Percentiles rank a stretch among this genome's conserved stretches.
Evolutionary conservation across 352 stramenopile genomes (phyloP).

Genomic region (Globisporangium middletonii): DNA sequence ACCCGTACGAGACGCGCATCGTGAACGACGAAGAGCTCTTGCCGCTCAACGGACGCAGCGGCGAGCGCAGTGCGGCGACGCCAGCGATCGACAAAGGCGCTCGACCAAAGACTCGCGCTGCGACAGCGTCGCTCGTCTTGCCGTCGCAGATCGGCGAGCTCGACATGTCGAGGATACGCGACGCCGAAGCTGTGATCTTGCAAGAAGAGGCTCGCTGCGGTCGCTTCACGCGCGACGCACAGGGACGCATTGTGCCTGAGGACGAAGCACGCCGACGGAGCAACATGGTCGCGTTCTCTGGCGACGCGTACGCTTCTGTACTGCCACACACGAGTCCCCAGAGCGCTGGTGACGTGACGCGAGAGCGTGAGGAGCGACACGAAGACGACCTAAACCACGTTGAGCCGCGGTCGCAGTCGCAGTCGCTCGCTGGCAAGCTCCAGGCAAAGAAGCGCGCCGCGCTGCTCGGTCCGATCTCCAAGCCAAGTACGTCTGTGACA

Average conservation of each 20-base stretch:
- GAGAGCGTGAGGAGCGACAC: conserved; percentile 2
- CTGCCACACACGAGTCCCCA: background rate
- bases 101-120: conserved; percentile 8
- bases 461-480: conserved; percentile 62
- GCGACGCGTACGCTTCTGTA: conserved; percentile 29
- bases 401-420: background rate
- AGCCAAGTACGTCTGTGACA: conserved; percentile 30
- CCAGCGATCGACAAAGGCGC: conserved; percentile 8
- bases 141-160: conserved; percentile 79
- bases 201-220: conserved; percentile 65
- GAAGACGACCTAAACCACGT: conserved; percentile 6
- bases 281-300: conserved; percentile 57
- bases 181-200: conserved; percentile 60
- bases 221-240: conserved; percentile 55
- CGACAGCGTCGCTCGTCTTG: conserved; percentile 9
- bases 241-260: conserved; percentile 64
- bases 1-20: conserved; percentile 78
- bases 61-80: background rate
- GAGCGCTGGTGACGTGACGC: background rate
- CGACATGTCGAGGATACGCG: conserved; percentile 75
- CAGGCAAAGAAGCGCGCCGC: conserved; percentile 62
- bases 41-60: conserved; percentile 13
- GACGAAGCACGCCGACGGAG: conserved; percentile 43
- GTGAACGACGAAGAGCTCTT: conserved; percentile 84
- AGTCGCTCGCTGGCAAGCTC: conserved; percentile 21